Base-by-base conservation (phyloP, 2,329 filamentous ascomycete species). In the Claviceps sp. region DNA sequence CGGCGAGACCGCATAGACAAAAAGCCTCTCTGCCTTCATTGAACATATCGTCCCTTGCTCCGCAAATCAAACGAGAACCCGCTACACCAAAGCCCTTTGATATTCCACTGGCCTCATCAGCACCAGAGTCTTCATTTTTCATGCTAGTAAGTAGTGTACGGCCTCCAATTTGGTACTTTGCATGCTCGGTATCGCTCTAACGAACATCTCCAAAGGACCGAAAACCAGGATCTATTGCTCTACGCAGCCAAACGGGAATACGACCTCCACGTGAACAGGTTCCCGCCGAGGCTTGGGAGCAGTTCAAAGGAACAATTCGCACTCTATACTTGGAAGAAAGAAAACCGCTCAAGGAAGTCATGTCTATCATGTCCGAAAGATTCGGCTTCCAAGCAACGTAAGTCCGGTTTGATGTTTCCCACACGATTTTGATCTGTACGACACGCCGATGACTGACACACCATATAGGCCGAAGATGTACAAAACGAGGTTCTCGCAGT, bases 401-500 rank as follows among this genome's bases (percentile, higher is more conserved):
- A 63, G 72, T 63, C 3, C 30, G 30, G 9, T 34, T 20, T 11
- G 3, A 37, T 7, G 1, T 13, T n/a, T 1, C 8, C 30, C 20
- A n/a, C 37, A 24, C 22, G 11, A 9, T 26, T 18, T 18, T n/a
- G 22, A 11, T 26, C 34, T 38, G 20, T 20, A 48, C n/a, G 26
- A 4, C 22, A n/a, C n/a, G 22, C 5, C 30, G 43, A 59, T 64
- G 48, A 62, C 60, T 64, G 48, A 62, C 55, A 44, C 34, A 9
- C 14, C 20, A 34, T 22, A 4, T 48, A 76, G 74, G 18, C 72
- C 74, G 18, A 75, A 76, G 56, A 77, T 77, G 74, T 77, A 77
- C 61, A 77, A 77, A 59, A 75, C 73, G n/a, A 66, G 74, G 24
- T 76, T 76, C 57, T 74, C 74, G 14, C 72, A 76, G 55, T 77